Base-by-base conservation (phyloP, 2,329 filamentous ascomycete species). In the Aspergillus tanneri region DNA sequence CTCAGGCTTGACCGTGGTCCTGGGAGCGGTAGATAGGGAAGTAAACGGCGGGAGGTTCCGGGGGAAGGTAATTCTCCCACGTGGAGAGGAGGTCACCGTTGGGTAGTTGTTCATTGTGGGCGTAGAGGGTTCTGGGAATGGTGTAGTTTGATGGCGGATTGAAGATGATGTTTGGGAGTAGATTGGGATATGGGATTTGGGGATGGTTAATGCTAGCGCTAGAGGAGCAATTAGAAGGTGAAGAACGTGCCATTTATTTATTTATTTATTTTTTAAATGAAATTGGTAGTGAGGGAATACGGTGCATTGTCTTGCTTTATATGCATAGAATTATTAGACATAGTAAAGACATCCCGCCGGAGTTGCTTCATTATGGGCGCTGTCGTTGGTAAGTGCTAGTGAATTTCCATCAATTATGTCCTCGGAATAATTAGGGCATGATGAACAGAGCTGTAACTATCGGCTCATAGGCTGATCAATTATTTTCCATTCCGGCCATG, bases 1-100 rank as follows among this genome's bases (percentile, higher is more conserved):
- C 72, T 86, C 86, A 89, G 2, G 78, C 82, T 43, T 72, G 60
- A 10, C 82, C 81, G 27, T 73, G 68, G 59, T 84, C 79, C n/a
- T 60, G 68, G 30, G 77, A 81, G 52, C 75, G 50, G 60, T 68
- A 58, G 69, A 79, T 59, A 63, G 70, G 82, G 60, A 81, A 83
- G 55, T 69, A 72, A 9, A 80, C 78, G 1, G 70, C 60, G 1
- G 79, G 80, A 12, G 79, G 80, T 57, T 84, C 76, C 30, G 64
- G 76, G 40, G 64, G n/a, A n/a, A n/a, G 74, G 62, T 79, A 79
- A 61, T 79, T 79, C 54, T 80, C 77, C 77, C 77, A 81, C 19
- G 77, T 80, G 9, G 76, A 72, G 8, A 80, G 72, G 2, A 81
- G 62, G 45, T 72, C 68, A 21, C 74, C 67, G 14, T 72, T 64